Base-by-base conservation (phyloP, 805 yeast genomes). In the Yamadazyma sp. region DNA sequence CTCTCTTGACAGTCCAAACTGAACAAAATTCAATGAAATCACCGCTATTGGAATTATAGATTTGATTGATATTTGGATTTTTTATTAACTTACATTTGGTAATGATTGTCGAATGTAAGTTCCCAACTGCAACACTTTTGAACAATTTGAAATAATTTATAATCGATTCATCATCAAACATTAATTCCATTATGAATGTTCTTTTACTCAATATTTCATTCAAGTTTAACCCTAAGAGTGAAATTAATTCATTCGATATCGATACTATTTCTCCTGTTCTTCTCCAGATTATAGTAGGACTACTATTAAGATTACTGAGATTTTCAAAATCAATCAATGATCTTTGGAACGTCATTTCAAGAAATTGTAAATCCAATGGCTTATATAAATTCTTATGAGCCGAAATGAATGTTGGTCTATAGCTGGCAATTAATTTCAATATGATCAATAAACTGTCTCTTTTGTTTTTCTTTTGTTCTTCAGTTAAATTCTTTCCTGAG, bases 221-320 rank as follows among this genome's bases (percentile, higher is more conserved):
- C 43, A 73, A 63, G 8, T 76, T 69, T 55, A 80, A 77, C 1
- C 86, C 85, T 5, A 89, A 75, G 43, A 86, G 61, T 3, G 80
- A 75, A 20, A 83, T 75, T 50, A 86, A 76, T 48, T 85, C 93
- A 43, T 80, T 78, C 4, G 88, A 82, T 7, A 83, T 76, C 7
- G 85, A 85, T 8, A 84, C 88, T 27, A 86, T 79, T 53, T 86
- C 94, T 7, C 94, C 94, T 0, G 94, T 82, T 26, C 95, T 64
- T 48, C 95, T 68, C 95, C 95, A 86, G 44, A 85, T 80, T 12
- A 84, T 78, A 3, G 91, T 81, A 1, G 95, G 95, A 1, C 86
- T 76, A 8, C 88, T 82, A 13, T 82, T 78, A 38, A 79, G 50
- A 15, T 65, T 62, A 30, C 60, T 52, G 10, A 70, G 58, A 40